Conservation (phyloP, 495 filamentous ascomycete species). For the Pseudoneurospora amorphoporcata region DNA sequence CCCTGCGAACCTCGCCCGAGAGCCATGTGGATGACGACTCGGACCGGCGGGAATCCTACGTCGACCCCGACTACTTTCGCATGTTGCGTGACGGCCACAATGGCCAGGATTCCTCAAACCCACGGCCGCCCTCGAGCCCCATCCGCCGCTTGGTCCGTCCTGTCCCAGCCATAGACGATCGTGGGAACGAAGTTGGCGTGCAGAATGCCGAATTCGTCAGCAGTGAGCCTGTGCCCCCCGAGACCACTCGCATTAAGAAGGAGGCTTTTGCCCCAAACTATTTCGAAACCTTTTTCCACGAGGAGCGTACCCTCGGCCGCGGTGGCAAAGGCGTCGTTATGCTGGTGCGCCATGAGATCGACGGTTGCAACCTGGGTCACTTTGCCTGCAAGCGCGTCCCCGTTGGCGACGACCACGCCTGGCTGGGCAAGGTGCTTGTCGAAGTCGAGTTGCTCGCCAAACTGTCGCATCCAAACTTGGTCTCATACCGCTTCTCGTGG, state of each 20-base stretch:
- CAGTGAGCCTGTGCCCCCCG: constrained; percentile 36
- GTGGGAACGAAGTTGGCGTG: constrained; percentile 12
- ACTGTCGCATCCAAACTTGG: constrained; percentile 88
- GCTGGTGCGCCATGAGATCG: constrained; percentile 80
- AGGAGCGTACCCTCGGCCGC: constrained; percentile 72
- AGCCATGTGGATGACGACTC: constrained; percentile 30
- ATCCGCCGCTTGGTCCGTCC: constrained; percentile 38
- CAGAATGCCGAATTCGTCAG: constrained; percentile 43
- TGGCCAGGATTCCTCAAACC: constrained; percentile 11
- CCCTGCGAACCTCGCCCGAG: constrained; percentile 49
- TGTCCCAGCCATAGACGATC: constrained; percentile 19
- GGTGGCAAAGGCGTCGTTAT: constrained; percentile 93
- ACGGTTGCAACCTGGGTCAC: constrained; percentile 71
- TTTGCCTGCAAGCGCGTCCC: constrained; percentile 97
- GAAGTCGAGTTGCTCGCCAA: constrained; percentile 90
- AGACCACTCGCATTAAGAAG: constrained; percentile 61
- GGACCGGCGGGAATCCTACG: constrained; percentile 52
- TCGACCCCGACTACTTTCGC: constrained; percentile 86
- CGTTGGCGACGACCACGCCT: constrained; percentile 88
- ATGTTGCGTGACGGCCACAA: constrained; percentile 57
- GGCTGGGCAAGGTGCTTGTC: constrained; percentile 84
- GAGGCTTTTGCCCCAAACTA: constrained; percentile 85
- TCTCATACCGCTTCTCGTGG: constrained; percentile 96
- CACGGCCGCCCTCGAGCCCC: constrained; percentile 34
- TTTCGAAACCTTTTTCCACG: constrained; percentile 84